Percentiles rank a stretch among this genome's conserved stretches.
Evolutionary conservation across 2,329 filamentous ascomycete species (phyloP).

Genomic region (Sarocladium oryzae): DNA sequence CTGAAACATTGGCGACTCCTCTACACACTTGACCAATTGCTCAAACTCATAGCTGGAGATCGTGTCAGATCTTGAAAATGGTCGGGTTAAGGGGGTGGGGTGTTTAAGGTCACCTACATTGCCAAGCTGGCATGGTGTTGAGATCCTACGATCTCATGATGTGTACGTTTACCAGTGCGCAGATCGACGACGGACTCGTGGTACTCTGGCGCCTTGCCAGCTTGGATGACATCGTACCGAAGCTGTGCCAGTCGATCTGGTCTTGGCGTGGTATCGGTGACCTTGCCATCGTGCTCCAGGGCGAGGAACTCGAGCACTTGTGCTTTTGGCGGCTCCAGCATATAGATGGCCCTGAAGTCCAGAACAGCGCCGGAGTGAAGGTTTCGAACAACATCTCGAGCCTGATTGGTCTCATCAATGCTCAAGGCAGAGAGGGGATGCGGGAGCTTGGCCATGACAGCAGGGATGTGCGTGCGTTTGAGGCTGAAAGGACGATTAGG

Average conservation of each 20-base stretch:
- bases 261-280: conserved; percentile 20
- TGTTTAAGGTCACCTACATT: too few species aligned
- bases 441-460: too few species aligned
- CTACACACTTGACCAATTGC: conserved; percentile 23
- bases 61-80: too few species aligned
- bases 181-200: background rate
- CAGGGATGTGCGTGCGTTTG: too few species aligned
- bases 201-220: conserved; percentile 16
- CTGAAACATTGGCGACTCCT: conserved; percentile 23
- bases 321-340: conserved; percentile 43
- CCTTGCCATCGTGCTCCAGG: conserved; percentile 29
- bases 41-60: conserved; percentile 29
- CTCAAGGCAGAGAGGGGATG: conserved; percentile 26
- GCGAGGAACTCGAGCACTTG: conserved; percentile 40
- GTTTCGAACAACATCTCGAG: conserved; percentile 25
- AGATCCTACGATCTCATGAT: background rate
- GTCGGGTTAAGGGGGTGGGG: too few species aligned
- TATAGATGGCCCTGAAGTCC: conserved; percentile 43
- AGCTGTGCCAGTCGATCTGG: conserved; percentile 35
- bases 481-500: too few species aligned
- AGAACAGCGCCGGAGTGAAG: conserved; percentile 22
- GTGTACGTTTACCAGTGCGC: background rate
- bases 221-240: conserved; percentile 27
- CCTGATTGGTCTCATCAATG: conserved; percentile 24
- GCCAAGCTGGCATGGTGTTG: background rate